A percentile compares a stretch with the other conserved stretches of the same genome.
phyloP scores from a whole-genome alignment of 306 rosid genomes.

The Notholithocarpus densiflorus region DNA sequence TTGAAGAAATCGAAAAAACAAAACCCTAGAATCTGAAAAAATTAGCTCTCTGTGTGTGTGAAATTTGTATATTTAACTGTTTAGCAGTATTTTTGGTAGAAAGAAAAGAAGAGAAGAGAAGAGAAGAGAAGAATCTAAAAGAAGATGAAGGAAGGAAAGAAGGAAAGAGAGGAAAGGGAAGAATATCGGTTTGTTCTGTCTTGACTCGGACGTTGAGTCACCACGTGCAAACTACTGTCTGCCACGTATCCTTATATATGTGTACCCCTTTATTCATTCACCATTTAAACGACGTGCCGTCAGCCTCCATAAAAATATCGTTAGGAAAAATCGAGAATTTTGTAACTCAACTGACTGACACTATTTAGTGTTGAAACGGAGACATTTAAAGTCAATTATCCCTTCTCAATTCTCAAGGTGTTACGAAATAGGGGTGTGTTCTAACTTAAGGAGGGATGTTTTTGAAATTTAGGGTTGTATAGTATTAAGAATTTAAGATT shows the following conservation, averaged over 20 bases:
- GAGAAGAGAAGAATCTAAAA: no score
- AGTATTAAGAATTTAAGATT: no score
- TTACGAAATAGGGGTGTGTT: no score
- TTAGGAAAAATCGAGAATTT: fast-evolving
- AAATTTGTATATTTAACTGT: not conserved
- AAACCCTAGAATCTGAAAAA: slow-evolving; percentile 37
- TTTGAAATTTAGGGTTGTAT: no score
- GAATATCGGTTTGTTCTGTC: not conserved
- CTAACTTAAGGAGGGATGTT: no score
- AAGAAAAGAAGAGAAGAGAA: no score
- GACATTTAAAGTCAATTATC: no score
- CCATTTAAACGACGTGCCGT: not conserved
- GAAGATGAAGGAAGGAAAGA: no score
- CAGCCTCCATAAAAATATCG: no score
- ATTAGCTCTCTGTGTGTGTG: not conserved
- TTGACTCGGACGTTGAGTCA: slow-evolving; percentile 5
- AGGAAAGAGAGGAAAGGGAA: not conserved
- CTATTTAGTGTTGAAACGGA: fast-evolving
- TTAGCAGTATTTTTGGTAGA: no score
- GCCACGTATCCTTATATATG: not conserved
- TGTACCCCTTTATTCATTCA: no score
- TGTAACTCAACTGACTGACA: fast-evolving
- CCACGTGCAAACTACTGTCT: not conserved
- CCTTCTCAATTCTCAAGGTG: no score
- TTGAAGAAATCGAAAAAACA: not conserved